Conservation (phyloP, 2,329 filamentous ascomycete genomes). For the Curvularia lunata region DNA sequence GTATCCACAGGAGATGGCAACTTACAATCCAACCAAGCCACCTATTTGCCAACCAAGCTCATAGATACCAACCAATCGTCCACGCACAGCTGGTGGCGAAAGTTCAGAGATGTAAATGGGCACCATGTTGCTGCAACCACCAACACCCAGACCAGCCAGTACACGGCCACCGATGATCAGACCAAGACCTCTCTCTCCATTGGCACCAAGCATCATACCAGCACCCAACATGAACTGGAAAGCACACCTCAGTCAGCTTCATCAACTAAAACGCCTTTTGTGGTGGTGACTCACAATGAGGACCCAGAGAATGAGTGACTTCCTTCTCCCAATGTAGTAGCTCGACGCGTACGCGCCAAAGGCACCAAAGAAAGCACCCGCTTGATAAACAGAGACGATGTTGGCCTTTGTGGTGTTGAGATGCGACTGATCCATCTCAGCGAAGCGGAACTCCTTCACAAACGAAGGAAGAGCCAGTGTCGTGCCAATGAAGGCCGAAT, state of each 20-base stretch:
- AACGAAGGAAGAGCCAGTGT: constrained; percentile 76
- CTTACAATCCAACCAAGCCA: constrained; percentile 36
- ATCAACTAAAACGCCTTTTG: not conserved
- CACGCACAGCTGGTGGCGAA: constrained; percentile 64
- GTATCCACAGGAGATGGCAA: constrained; percentile 21
- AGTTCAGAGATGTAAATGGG: constrained; percentile 67
- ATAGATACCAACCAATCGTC: constrained; percentile 60
- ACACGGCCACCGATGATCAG: constrained; percentile 64
- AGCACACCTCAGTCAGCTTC: not conserved
- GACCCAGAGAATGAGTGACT: constrained; percentile 66
- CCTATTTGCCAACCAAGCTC: constrained; percentile 59
- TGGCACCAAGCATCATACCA: constrained; percentile 70
- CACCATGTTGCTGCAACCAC: constrained; percentile 62
- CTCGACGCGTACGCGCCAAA: constrained; percentile 62
- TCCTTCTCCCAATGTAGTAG: constrained; percentile 71
- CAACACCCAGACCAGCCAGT: constrained; percentile 63
- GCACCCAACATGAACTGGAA: constrained; percentile 68
- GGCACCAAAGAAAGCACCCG: constrained; percentile 81
- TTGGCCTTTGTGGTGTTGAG: constrained; percentile 71
- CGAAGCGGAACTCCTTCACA: constrained; percentile 70
- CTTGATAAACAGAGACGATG: constrained; percentile 82
- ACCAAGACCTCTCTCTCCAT: constrained; percentile 57
- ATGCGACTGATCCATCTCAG: constrained; percentile 54
- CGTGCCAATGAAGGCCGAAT: constrained; percentile 78
- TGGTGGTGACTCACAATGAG: constrained; percentile 48